phyloP scores from a whole-genome alignment of 768 basidiomycete genomes.

The Astraeus odoratus region DNA sequence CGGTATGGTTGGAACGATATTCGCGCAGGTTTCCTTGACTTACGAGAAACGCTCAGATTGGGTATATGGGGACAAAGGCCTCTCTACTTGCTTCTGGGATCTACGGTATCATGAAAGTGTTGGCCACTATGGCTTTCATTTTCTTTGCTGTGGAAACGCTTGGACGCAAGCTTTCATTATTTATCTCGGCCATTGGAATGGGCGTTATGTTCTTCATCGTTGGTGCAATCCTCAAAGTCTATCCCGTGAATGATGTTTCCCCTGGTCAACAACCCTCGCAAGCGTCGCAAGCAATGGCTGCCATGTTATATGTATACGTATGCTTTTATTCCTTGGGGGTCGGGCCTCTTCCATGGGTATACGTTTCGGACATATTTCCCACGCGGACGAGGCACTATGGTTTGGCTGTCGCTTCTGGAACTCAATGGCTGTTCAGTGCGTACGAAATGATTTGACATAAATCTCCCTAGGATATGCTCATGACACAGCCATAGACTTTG shows the following conservation, averaged over 20 bases:
- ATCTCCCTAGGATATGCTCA: constrained; percentile 30
- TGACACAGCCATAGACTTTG: constrained; percentile 46
- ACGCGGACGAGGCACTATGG: constrained; percentile 81
- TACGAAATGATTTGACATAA: constrained; percentile 12
- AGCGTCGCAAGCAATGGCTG: constrained; percentile 75
- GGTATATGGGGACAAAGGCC: constrained; percentile 34
- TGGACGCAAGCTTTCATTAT: constrained; percentile 48
- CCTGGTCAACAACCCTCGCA: constrained; percentile 31
- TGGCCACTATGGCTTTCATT: constrained; percentile 35
- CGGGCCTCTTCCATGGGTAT: constrained; percentile 68
- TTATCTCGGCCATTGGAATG: constrained; percentile 72
- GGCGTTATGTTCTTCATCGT: constrained; percentile 71
- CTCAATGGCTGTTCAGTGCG: constrained; percentile 81
- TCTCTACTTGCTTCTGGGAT: constrained; percentile 40
- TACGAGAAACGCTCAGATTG: background rate
- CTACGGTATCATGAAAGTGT: constrained; percentile 34
- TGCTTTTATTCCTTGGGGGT: constrained; percentile 86
- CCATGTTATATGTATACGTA: constrained; percentile 80
- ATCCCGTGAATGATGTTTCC: constrained; percentile 42
- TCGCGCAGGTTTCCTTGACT: background rate
- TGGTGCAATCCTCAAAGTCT: constrained; percentile 70
- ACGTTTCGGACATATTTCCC: constrained; percentile 81
- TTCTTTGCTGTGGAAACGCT: constrained; percentile 41
- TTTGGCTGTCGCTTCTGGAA: constrained; percentile 62
- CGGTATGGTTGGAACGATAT: background rate